Conservation (phyloP, 129 eudicot species). For the carrot (Daucus carota) region DH1_v3.0 NC_030383.2:53777001-53777500, state of each 20-base stretch:
- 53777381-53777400: no score
- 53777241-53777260: slow-evolving; percentile 21
- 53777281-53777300: no score
- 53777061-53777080: slow-evolving; percentile 77
- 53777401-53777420: no score
- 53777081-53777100: slow-evolving; percentile 51
- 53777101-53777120: slow-evolving; percentile 69
- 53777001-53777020: slow-evolving; percentile 82
- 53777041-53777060: slow-evolving; percentile 59
- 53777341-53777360: no score
- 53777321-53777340: no score
- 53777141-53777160: slow-evolving; percentile 93
- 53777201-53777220: slow-evolving; percentile 54
- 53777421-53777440: no score
- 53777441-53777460: no score
- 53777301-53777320: no score
- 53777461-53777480: no score
- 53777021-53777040: slow-evolving; percentile 61
- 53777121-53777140: slow-evolving; percentile 83
- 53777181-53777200: slow-evolving; percentile 81
- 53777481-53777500: no score
- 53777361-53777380: no score
- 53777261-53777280: slow-evolving; percentile 24
- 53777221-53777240: slow-evolving; percentile 17
- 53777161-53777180: slow-evolving; percentile 88